These are phyloP conservation scores for Quercus gilva DNA, from an alignment of 306 rosid species.

Conservation along the genomic window DNA sequence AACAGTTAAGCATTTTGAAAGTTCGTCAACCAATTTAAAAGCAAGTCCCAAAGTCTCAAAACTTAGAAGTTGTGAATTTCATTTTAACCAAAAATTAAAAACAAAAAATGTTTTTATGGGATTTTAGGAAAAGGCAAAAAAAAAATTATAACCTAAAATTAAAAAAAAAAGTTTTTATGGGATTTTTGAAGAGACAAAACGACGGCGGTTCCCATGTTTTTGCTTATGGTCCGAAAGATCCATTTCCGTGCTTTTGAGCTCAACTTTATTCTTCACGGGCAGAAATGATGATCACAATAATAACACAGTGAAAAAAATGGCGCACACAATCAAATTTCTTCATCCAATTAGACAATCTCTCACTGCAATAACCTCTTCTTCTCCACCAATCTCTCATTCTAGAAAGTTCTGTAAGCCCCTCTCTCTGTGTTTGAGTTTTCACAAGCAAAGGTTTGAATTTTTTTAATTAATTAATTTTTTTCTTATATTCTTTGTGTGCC, in stretches of 20 bases:
- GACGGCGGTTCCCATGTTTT: background rate
- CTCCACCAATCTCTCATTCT: conserved; percentile 9
- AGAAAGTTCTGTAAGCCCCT: conserved; percentile 28
- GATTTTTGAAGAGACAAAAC: background rate
- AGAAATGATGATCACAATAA: background rate
- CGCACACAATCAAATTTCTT: conserved; percentile 18
- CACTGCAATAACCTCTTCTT: conserved; percentile 9
- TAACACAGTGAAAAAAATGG: conserved; percentile 17
- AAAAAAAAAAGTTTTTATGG: background rate
- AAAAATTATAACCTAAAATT: background rate
- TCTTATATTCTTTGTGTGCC: background rate
- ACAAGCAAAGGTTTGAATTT: background rate
- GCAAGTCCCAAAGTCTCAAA: too few relatives aligned
- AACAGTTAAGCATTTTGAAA: too few relatives aligned
- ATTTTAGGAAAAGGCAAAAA: too few relatives aligned
- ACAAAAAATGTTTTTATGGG: too few relatives aligned
- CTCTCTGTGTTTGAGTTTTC: background rate
- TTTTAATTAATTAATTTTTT: background rate
- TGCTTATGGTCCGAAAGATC: background rate
- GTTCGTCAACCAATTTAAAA: too few relatives aligned
- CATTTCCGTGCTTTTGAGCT: background rate
- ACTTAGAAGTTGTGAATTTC: too few relatives aligned
- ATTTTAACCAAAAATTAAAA: too few relatives aligned
- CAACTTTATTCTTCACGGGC: background rate
- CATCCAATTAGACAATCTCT: conserved; percentile 29